Conservation (phyloP, 768 basidiomycete genomes). For the Tylopilus sp. region DNA sequence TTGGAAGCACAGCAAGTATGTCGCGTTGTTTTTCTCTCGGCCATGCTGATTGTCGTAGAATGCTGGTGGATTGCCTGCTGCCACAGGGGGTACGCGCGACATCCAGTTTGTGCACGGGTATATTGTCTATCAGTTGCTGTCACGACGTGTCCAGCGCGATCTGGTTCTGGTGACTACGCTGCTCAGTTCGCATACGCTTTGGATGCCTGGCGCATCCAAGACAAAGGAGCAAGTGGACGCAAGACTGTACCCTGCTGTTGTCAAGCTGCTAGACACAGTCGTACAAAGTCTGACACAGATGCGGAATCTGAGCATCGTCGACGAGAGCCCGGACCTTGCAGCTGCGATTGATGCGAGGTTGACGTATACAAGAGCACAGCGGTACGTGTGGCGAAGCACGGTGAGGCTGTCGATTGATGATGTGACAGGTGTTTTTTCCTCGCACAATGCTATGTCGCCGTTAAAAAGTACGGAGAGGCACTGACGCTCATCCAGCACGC, state of each 20-base stretch:
- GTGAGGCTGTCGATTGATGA: slow-evolving; percentile 1
- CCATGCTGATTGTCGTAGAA: slow-evolving; percentile 30
- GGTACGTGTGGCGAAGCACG: slow-evolving; percentile 39
- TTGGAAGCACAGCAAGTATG: slow-evolving; percentile 81
- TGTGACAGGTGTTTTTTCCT: slow-evolving; percentile 65
- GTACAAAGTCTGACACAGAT: slow-evolving; percentile 84
- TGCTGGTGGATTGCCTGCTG: slow-evolving; percentile 37
- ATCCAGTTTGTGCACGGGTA: slow-evolving; percentile 84
- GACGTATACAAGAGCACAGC: slow-evolving; percentile 69
- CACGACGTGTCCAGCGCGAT: slow-evolving; percentile 86
- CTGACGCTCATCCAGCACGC: slow-evolving; percentile 70
- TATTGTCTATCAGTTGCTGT: slow-evolving; percentile 83
- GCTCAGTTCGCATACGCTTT: slow-evolving; percentile 41
- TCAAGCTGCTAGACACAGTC: slow-evolving; percentile 84
- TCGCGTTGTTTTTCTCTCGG: not conserved
- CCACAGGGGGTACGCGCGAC: slow-evolving; percentile 55
- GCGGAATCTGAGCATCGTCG: slow-evolving; percentile 77
- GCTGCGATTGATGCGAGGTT: slow-evolving; percentile 74
- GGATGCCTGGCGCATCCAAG: slow-evolving; percentile 25
- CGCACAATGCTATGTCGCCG: slow-evolving; percentile 65
- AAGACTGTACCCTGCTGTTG: slow-evolving; percentile 78
- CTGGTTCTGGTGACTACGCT: slow-evolving; percentile 71
- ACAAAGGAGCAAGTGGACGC: slow-evolving; percentile 55
- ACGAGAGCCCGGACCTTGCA: slow-evolving; percentile 82
- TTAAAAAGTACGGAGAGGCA: slow-evolving; percentile 71